Evolutionary conservation across 495 filamentous ascomycete genomes (phyloP).

Genomic region (Bathelium albidoporum): DNA sequence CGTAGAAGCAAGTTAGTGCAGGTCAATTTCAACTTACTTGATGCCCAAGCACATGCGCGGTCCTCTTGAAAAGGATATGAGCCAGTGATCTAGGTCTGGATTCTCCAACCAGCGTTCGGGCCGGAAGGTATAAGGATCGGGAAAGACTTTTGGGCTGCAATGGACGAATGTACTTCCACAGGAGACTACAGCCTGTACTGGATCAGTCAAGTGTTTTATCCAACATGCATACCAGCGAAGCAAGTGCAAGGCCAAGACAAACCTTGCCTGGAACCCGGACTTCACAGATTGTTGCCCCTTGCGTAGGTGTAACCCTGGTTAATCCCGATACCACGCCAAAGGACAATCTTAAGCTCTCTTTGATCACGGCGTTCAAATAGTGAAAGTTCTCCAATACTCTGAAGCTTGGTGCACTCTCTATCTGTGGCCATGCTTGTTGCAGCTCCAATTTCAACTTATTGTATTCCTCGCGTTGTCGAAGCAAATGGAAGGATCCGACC

Average conservation of each 20-base stretch:
- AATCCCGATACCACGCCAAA: conserved; percentile 8
- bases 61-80: conserved; percentile 21
- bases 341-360: conserved; percentile 18
- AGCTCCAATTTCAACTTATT: conserved; percentile 28
- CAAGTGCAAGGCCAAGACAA: too few relatives aligned
- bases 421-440: conserved; percentile 22
- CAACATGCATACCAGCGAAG: neutral
- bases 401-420: conserved; percentile 20
- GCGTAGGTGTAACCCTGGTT: conserved; percentile 1
- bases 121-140: conserved; percentile 4
- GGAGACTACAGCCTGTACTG: conserved; percentile 7
- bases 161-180: conserved; percentile 14
- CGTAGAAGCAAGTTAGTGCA: neutral
- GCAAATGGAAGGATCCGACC: conserved; percentile 27
- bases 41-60: conserved; percentile 21
- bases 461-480: conserved; percentile 20
- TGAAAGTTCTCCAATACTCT: conserved; percentile 29
- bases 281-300: conserved; percentile 7
- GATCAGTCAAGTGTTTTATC: neutral
- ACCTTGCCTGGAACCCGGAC: conserved; percentile 10
- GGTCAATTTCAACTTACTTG: neutral
- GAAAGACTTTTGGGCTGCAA: conserved; percentile 8
- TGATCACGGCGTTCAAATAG: conserved; percentile 30
- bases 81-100: conserved; percentile 16
- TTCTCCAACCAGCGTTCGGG: conserved; percentile 13